These are phyloP conservation scores for Nymphaea thermarum DNA, from an alignment of 164 flowering plant genomes.

Conservation along the genomic window DNA sequence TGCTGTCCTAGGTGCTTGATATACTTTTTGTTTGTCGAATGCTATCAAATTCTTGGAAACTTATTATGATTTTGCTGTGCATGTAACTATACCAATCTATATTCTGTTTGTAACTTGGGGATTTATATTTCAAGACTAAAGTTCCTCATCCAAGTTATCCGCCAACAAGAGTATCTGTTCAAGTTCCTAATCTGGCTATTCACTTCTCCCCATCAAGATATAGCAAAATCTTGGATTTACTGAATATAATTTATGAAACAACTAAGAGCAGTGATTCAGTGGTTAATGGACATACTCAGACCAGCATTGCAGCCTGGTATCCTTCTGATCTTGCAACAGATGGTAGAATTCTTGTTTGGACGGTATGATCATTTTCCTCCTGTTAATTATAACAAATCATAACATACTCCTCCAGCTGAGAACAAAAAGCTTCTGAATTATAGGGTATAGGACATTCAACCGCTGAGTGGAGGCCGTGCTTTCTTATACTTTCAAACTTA, in stretches of 20 bases:
- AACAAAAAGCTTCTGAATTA: neutral
- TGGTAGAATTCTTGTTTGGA: conserved; percentile 89
- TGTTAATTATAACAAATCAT: neutral
- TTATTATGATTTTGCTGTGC: no score
- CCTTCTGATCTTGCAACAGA: conserved; percentile 64
- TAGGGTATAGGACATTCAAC: conserved; percentile 95
- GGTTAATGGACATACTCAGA: conserved; percentile 23
- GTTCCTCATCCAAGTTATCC: conserved; percentile 83
- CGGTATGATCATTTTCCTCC: conserved; percentile 28
- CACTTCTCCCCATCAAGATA: conserved; percentile 91
- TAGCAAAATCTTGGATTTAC: conserved; percentile 50
- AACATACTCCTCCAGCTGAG: neutral
- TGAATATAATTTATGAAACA: conserved; percentile 46
- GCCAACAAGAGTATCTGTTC: conserved; percentile 73
- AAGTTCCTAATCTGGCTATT: conserved; percentile 86
- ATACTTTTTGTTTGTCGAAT: no score
- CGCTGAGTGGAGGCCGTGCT: conserved; percentile 93
- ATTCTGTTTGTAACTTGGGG: no score
- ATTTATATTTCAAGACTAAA: conserved; percentile 44
- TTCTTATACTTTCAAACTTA: conserved; percentile 67
- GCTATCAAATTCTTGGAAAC: no score
- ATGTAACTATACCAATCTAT: no score
- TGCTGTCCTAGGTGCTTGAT: neutral
- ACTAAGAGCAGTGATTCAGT: conserved; percentile 26
- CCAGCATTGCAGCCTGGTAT: conserved; percentile 45